Percentiles rank a stretch among this genome's conserved stretches.
Evolutionary conservation across 2,329 filamentous ascomycete species (phyloP).

Genomic region (Colletotrichum godetiae): DNA sequence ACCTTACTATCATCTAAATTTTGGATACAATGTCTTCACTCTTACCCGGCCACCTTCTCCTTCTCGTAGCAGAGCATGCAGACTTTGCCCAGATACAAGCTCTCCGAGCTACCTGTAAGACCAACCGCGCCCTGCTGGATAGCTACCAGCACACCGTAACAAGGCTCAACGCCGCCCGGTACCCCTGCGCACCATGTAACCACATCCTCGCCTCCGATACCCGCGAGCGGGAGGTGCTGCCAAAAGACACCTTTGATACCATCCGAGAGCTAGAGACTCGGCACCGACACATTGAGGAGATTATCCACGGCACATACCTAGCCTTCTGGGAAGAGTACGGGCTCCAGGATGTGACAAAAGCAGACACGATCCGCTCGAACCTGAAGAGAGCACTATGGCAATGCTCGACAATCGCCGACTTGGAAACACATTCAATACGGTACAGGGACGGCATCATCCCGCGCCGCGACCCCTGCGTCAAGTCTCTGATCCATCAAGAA

Average conservation of each 20-base stretch:
- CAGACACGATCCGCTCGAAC: background rate
- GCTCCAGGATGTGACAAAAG: constrained; percentile 19
- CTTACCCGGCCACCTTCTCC: constrained; percentile 24
- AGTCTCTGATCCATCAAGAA: constrained; percentile 32
- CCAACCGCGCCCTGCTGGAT: constrained; percentile 28
- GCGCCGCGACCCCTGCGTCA: constrained; percentile 21
- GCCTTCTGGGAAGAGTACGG: constrained; percentile 31
- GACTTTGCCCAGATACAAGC: constrained; percentile 26
- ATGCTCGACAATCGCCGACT: constrained; percentile 31
- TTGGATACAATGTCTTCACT: constrained; percentile 28
- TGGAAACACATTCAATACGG: constrained; percentile 32
- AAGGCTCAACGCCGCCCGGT: constrained; percentile 15
- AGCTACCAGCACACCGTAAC: constrained; percentile 33
- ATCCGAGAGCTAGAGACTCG: constrained; percentile 34
- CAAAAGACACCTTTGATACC: constrained; percentile 18
- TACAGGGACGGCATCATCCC: constrained; percentile 28
- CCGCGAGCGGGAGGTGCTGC: constrained; percentile 27
- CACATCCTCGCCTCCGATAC: constrained; percentile 34
- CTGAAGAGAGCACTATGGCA: constrained; percentile 31
- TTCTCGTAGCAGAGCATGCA: constrained; percentile 25
- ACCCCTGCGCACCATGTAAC: constrained; percentile 16
- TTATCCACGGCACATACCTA: constrained; percentile 24
- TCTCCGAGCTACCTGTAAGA: constrained; percentile 27
- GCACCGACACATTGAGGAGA: constrained; percentile 23
- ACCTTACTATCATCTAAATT: background rate